phyloP scores from a whole-genome alignment of 2,329 filamentous ascomycete species.

The Penicillium corylophilum region DNA sequence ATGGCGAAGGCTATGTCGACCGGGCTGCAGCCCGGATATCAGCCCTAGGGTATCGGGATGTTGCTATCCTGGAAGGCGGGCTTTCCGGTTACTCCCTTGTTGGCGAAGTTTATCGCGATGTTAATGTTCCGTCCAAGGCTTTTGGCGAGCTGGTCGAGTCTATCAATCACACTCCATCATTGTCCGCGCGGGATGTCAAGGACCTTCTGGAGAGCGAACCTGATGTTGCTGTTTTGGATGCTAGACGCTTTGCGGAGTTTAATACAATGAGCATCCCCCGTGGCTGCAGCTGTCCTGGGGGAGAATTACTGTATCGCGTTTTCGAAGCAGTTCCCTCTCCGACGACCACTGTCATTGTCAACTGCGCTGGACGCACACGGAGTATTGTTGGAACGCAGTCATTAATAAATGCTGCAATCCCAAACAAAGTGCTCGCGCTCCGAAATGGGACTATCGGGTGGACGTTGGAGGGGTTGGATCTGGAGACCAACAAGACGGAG shows the following conservation, averaged over 20 bases:
- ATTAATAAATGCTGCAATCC: conserved; percentile 27
- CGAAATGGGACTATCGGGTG: conserved; percentile 34
- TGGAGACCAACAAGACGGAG: conserved; percentile 24
- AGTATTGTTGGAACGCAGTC: conserved; percentile 33
- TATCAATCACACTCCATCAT: conserved; percentile 30
- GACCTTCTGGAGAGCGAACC: conserved; percentile 20
- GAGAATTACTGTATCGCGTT: conserved; percentile 31
- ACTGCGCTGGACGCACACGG: conserved; percentile 35
- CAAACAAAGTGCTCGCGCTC: conserved; percentile 29
- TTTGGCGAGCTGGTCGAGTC: conserved; percentile 35
- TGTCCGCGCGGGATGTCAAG: conserved; percentile 28
- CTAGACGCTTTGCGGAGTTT: conserved; percentile 30
- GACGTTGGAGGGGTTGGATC: conserved; percentile 28
- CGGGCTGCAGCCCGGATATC: conserved; percentile 21
- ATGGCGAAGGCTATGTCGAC: conserved; percentile 29
- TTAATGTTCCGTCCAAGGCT: conserved; percentile 33
- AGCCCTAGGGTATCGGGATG: conserved; percentile 26
- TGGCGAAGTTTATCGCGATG: conserved; percentile 33
- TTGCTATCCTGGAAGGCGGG: conserved; percentile 27
- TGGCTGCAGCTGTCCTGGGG: conserved; percentile 33
- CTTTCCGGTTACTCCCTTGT: conserved; percentile 23
- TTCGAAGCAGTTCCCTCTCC: conserved; percentile 28
- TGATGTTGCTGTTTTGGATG: conserved; percentile 30
- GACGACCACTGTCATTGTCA: conserved; percentile 29
- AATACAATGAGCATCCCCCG: conserved; percentile 35